Conservation (phyloP, 495 filamentous ascomycete species). For the Tuber calosporum region DNA sequence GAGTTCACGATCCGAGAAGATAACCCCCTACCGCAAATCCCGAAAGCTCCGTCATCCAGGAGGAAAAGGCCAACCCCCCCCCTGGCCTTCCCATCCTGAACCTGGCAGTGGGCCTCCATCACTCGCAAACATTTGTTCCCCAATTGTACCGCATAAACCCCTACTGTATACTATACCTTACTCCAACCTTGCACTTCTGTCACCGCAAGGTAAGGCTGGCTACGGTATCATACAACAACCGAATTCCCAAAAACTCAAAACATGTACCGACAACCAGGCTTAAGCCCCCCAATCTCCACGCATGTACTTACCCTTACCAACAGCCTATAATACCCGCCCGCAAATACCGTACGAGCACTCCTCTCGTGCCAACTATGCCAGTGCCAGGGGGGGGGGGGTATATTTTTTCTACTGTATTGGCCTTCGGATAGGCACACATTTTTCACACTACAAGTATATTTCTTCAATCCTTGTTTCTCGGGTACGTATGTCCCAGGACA, state of each 20-base stretch:
- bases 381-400: too few species aligned
- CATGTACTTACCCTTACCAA: not conserved
- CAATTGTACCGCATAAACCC: not conserved
- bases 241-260: not conserved
- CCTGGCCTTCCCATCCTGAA: not conserved
- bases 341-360: not conserved
- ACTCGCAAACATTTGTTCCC: not conserved
- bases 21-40: not conserved
- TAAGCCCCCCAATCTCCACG: not conserved
- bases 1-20: not conserved
- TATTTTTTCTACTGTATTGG: not conserved
- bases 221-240: too few species aligned
- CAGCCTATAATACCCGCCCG: not conserved
- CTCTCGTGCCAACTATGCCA: not conserved
- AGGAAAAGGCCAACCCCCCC: not conserved
- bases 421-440: not conserved
- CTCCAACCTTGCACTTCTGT: not conserved
- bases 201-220: not conserved
- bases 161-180: too few species aligned
- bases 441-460: not conserved
- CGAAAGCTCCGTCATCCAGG: not conserved
- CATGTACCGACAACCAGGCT: not conserved
- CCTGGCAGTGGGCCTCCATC: not conserved
- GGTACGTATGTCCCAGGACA: not conserved
- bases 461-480: not conserved